Conservation (phyloP, 495 filamentous ascomycete species). For the Chaetomidium leptoderma region DNA sequence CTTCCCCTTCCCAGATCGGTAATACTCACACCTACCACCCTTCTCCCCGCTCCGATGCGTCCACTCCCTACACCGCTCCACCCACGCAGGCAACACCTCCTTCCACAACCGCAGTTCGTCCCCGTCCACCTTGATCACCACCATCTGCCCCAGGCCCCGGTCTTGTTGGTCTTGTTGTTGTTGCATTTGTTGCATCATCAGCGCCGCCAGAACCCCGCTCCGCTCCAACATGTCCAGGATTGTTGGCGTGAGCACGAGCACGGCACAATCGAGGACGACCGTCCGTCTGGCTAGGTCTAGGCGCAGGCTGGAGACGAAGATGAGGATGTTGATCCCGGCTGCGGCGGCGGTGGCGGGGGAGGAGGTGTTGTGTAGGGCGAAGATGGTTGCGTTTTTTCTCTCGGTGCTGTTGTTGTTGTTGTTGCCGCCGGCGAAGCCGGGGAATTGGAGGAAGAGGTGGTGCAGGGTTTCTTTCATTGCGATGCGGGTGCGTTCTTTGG, state of each 20-base stretch:
- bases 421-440: neutral
- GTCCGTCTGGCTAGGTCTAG: neutral
- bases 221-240: neutral
- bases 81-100: constrained; percentile 42
- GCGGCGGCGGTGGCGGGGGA: too few relatives aligned
- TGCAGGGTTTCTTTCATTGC: neutral
- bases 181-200: too few relatives aligned
- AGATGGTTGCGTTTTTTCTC: neutral
- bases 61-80: constrained; percentile 55
- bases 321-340: neutral
- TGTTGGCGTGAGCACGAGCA: neutral
- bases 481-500: neutral
- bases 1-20: neutral
- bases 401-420: too few relatives aligned
- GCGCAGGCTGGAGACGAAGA: neutral
- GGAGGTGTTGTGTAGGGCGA: neutral
- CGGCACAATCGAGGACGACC: neutral
- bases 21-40: constrained; percentile 6
- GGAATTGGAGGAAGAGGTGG: neutral
- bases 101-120: constrained; percentile 51
- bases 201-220: neutral
- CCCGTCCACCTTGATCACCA: constrained; percentile 32
- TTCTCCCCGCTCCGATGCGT: constrained; percentile 41
- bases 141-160: neutral
- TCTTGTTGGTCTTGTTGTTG: too few relatives aligned